Conservation (phyloP, 148 eudicot genomes). For the Drosera capensis region DNA sequence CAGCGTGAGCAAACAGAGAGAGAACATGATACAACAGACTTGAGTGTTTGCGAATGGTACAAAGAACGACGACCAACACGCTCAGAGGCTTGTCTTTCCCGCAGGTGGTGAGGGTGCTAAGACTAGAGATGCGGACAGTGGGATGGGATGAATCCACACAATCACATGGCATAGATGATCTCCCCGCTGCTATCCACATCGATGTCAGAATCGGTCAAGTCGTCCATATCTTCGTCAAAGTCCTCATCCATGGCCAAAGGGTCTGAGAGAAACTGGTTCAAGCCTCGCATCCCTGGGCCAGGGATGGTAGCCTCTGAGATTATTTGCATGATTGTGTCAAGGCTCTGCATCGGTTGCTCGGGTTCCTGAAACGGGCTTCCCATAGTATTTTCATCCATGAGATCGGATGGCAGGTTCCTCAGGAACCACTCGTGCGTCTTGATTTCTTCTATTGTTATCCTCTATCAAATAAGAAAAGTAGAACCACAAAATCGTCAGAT, state of each 20-base stretch:
- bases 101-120: neutral
- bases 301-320: conserved; percentile 90
- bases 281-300: conserved; percentile 43
- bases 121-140: neutral
- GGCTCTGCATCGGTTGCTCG: conserved; percentile 84
- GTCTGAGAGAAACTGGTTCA: conserved; percentile 18
- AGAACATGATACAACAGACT: no score
- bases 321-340: conserved; percentile 71
- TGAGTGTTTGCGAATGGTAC: no score
- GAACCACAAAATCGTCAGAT: neutral
- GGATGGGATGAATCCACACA: no score
- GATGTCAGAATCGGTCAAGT: conserved; percentile 67
- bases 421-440: conserved; percentile 69
- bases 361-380: conserved; percentile 79
- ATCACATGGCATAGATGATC: conserved; percentile 73
- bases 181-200: conserved; percentile 95
- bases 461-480: conserved; percentile 27
- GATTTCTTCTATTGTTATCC: conserved; percentile 77
- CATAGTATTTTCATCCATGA: conserved; percentile 47
- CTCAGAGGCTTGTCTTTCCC: no score
- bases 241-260: conserved; percentile 58
- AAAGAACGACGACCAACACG: no score
- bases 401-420: conserved; percentile 73
- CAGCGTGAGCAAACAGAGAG: no score
- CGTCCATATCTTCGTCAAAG: conserved; percentile 34